Evolutionary conservation across 192 early-diverging fungal species (phyloP), one percentile per base, ranked within the genome.

Genomic region (Phlyctochytrium planicorne): DNA sequence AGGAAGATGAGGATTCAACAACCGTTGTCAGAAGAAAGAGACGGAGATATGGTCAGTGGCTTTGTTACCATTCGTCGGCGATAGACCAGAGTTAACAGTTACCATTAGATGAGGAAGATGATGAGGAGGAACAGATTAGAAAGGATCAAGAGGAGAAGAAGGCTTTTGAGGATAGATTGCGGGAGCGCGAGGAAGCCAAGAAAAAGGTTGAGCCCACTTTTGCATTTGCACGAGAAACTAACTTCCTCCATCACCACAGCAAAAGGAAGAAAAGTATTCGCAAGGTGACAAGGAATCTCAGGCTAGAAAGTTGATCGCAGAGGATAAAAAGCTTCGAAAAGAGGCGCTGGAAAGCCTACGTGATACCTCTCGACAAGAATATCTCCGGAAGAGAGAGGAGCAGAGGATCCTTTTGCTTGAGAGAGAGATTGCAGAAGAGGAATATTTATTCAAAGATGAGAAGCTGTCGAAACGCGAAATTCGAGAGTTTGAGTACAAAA

Each of bases 311-410:
- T 83, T 88, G 65, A 75, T 97, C n/a, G 94, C 93, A 3, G 90
- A 94, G 59, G 88, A 96, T 66, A 81, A 71, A 14, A 83, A 88
- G n/a, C 82, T 86, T 0, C 84, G 93, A 27, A 77, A 75, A 25
- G 75, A 82, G 36, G 90, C 86, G 16, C 70, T 96, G 23, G 85
- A 91, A 0, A 84, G 88, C 32, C 80, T 98, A n/a, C 91, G 97
- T 57, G 87, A 91, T 27, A 74, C 90, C 17, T 91, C 97, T 10
- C 90, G 95, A 50, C 92, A 94, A 62, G 88, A 93, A 73, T 99
- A 99, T 61, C 77, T 99, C 6, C 87, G 87, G 53, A 88, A 89
- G 74, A 90, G 97, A 40, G 93, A 96, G 63, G 84, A 90, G 53
- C 84, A 93, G 67, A 84, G 86, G 53, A 78, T 99, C 52, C 76